These are phyloP conservation scores for Nasturtium officinale DNA, from an alignment of 345 rosid genomes.

Conservation along the genomic window DNA sequence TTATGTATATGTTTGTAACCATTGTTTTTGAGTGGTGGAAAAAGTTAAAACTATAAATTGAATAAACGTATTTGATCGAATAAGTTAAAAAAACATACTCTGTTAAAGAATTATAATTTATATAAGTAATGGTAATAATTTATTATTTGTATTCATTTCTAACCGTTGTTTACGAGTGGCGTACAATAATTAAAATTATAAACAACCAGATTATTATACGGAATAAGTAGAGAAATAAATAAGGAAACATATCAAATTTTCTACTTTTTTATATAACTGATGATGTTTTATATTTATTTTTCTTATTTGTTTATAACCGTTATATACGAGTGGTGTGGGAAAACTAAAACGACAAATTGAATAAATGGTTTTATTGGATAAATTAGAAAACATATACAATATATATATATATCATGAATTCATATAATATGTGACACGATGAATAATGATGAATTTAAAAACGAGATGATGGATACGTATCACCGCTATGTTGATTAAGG, in stretches of 20 bases:
- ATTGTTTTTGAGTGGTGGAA: background rate
- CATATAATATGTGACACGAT: background rate
- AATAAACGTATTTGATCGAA: background rate
- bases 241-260: background rate
- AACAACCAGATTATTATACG: background rate
- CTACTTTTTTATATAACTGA: background rate
- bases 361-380: background rate
- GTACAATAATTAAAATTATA: background rate
- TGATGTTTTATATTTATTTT: background rate
- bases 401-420: background rate
- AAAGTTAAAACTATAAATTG: background rate
- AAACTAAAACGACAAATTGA: background rate
- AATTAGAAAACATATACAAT: background rate
- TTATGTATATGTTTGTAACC: background rate
- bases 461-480: background rate
- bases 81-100: no score
- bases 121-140: no score
- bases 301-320: background rate
- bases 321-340: conserved; percentile 7
- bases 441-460: background rate
- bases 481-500: background rate
- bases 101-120: no score
- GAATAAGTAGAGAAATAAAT: background rate
- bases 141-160: background rate
- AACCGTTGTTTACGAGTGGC: background rate